Conservation (phyloP, 768 basidiomycete species). For the Lentinula sp. region DNA sequence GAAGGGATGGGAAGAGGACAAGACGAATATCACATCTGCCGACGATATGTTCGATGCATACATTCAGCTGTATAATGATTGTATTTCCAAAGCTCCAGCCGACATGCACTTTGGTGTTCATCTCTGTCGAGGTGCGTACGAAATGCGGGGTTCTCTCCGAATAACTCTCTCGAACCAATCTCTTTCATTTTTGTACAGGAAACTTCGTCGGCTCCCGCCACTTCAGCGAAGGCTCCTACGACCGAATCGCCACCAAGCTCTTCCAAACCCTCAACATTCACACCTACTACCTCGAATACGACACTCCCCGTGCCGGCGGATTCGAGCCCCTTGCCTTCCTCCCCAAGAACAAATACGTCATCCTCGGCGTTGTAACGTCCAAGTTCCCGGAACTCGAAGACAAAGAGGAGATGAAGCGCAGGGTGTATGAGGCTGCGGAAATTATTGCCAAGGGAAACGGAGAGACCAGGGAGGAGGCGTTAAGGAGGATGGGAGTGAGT, state of each 20-base stretch:
- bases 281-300: conserved; percentile 42
- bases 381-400: conserved; percentile 28
- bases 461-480: not conserved
- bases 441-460: conserved; percentile 2
- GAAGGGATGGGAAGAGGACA: conserved; percentile 5
- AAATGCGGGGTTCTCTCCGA: not conserved
- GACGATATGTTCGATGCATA: conserved; percentile 2
- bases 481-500: conserved; percentile 1
- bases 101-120: conserved; percentile 38
- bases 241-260: conserved; percentile 36
- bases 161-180: not conserved
- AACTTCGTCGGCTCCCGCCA: conserved; percentile 16
- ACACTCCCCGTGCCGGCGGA: conserved; percentile 39
- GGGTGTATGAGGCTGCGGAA: conserved; percentile 6
- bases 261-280: conserved; percentile 40
- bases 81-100: conserved; percentile 26
- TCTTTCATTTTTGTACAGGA: not conserved
- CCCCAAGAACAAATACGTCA: conserved; percentile 29
- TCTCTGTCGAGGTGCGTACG: conserved; percentile 34
- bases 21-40: not conserved
- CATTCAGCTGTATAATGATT: conserved; percentile 18
- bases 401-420: conserved; percentile 1
- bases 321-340: conserved; percentile 25
- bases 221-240: conserved; percentile 42
- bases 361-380: conserved; percentile 38